Base-by-base conservation (phyloP, 108 stramenopile species). In the Cyclotella distinguenda region DNA sequence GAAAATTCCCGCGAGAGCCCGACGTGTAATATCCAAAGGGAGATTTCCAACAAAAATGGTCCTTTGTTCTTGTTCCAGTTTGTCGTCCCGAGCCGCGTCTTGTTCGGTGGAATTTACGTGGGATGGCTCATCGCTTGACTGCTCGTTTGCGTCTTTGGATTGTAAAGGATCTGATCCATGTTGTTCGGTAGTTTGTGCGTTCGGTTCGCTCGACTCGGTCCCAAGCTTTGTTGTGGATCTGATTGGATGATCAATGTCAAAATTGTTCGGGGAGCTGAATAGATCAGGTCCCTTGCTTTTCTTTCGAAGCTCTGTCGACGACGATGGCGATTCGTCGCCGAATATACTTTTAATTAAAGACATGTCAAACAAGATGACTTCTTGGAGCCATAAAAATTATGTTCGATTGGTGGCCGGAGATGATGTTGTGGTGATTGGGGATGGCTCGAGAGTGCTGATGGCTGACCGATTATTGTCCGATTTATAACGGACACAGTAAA, bases 21-120 rank as follows among this genome's bases (percentile, higher is more conserved):
- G 86, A 32, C 91, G 79, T 8, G 79, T 84, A 11, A 71, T 84
- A 11, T 55, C 64, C 13, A 69, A 38, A 10, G 91, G 91, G 16
- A 93, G 53, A 68, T 93, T 93, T 26, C 91, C 91, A 2, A 89
- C 86, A 69, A 89, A 93, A 31, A 93, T 79, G 22, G 91, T 93
- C 11, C 86, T 57, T 15, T 78, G 62, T 43, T 89, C 85, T 35
- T 61, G 74, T 19, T 70, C 76, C 43, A 65, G 30, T 16, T 54
- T 49, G 31, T 67, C 66, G 25, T 65, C 45, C 21, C 18, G 30
- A 46, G 34, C 18, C 10, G 35, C 26, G 18, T 58, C 60, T 26
- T 56, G 36, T 35, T 47, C 64, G 44, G 44, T 18, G 44, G n/a
- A 18, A 45, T 18, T 8, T 13, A 8, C 12, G 6, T 8, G 2